phyloP scores from a whole-genome alignment of 352 stramenopile species.

The Phytopythium oedochilum region DNA sequence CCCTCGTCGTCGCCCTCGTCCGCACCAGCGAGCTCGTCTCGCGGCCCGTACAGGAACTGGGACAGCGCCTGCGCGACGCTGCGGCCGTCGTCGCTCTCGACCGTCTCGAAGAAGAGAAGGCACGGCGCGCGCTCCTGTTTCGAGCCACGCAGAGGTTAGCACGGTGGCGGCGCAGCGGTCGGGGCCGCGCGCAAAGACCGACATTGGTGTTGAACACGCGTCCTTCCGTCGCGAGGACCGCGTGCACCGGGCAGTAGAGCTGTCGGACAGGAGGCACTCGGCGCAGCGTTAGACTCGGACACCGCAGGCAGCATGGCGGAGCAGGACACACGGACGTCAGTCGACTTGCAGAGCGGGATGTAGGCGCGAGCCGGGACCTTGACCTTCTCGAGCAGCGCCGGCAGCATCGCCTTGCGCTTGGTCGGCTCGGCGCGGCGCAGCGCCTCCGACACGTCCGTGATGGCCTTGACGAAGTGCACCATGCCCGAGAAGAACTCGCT shows the following conservation, averaged over 20 bases:
- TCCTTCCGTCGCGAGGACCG: conserved; percentile 56
- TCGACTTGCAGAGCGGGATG: conserved; percentile 77
- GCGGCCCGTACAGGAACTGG: conserved; percentile 50
- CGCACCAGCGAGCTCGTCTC: neutral
- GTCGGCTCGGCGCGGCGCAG: conserved; percentile 57
- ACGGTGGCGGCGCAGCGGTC: too few relatives aligned
- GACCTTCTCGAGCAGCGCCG: conserved; percentile 43
- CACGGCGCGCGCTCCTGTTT: conserved; percentile 67
- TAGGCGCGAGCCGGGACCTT: conserved; percentile 56
- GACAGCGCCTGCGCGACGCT: conserved; percentile 70
- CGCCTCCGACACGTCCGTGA: conserved; percentile 76
- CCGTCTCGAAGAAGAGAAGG: conserved; percentile 66
- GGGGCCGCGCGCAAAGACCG: too few relatives aligned
- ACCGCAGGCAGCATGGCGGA: neutral
- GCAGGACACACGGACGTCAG: conserved; percentile 35
- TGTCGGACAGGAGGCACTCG: conserved; percentile 9
- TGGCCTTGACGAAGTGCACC: conserved; percentile 78
- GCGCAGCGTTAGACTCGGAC: neutral
- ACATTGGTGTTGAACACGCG: conserved; percentile 81
- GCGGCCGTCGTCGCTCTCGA: conserved; percentile 32
- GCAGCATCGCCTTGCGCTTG: conserved; percentile 59
- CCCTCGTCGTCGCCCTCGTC: conserved; percentile 5
- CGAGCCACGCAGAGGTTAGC: neutral
- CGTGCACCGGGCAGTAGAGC: conserved; percentile 57
- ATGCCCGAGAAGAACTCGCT: conserved; percentile 82